phyloP scores from a whole-genome alignment of 805 yeast species.

The Starmerella davenportii region DNA sequence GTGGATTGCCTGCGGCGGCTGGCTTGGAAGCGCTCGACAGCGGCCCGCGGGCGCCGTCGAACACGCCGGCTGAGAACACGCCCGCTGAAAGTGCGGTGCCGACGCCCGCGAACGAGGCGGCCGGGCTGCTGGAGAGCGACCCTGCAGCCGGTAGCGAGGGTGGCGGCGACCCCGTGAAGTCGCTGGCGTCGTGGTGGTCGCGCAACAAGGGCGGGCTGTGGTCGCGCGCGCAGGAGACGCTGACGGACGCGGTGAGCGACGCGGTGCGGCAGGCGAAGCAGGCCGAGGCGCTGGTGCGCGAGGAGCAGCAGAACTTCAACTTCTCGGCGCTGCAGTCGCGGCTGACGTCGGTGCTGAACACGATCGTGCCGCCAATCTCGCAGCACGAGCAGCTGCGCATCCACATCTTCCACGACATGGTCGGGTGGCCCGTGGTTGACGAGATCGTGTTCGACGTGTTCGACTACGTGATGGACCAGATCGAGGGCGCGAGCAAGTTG shows the following conservation, averaged over 20 bases:
- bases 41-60: neutral
- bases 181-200: constrained; percentile 25
- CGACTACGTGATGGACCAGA: constrained; percentile 43
- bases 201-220: constrained; percentile 25
- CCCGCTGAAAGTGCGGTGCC: neutral
- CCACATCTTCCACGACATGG: constrained; percentile 30
- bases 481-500: constrained; percentile 50
- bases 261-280: constrained; percentile 24
- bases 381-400: constrained; percentile 29
- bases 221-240: constrained; percentile 21
- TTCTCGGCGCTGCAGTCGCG: constrained; percentile 20
- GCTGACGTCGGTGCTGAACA: constrained; percentile 24
- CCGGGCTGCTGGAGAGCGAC: neutral
- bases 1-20: neutral
- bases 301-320: constrained; percentile 17
- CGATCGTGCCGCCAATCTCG: constrained; percentile 29
- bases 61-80: neutral
- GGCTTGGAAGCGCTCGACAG: neutral
- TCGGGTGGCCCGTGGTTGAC: constrained; percentile 32
- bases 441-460: constrained; percentile 33
- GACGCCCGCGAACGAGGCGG: neutral
- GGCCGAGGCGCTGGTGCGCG: constrained; percentile 27
- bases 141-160: neutral
- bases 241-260: constrained; percentile 4
- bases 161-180: constrained; percentile 20